A percentile compares a stretch with the other conserved stretches of the same genome.
These are phyloP conservation scores for Lecanicillium sp. DNA, from an alignment of 2,329 filamentous ascomycete species.

Conservation along the genomic window DNA sequence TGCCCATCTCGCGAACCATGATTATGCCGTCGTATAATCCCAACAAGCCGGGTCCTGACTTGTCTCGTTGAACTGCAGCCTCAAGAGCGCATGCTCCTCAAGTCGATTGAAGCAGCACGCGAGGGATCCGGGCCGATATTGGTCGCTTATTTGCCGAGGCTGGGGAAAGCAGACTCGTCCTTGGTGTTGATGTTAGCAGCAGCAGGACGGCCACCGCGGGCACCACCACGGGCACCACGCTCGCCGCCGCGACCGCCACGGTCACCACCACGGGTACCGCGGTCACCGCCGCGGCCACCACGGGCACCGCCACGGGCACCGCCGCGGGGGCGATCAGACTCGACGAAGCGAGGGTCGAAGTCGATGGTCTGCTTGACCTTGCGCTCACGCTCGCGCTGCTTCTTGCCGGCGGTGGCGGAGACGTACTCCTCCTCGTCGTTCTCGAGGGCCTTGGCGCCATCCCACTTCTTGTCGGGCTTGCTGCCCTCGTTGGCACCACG, in stretches of 20 bases:
- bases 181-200: conserved; percentile 48
- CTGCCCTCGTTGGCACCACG: conserved; percentile 90
- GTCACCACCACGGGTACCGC: conserved; percentile 44
- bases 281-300: conserved; percentile 46
- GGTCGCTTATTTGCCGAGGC: conserved; percentile 46
- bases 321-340: conserved; percentile 54
- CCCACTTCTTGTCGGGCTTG: conserved; percentile 90
- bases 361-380: conserved; percentile 88
- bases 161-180: conserved; percentile 55
- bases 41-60: conserved; percentile 3
- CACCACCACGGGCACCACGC: conserved; percentile 35
- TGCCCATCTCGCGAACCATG: conserved; percentile 2
- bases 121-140: conserved; percentile 6
- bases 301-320: conserved; percentile 48
- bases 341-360: conserved; percentile 78
- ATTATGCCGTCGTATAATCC: conserved; percentile 1
- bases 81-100: not conserved
- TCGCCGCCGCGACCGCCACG: conserved; percentile 29
- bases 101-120: not conserved
- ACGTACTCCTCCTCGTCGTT: conserved; percentile 74
- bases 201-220: conserved; percentile 34
- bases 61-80: conserved; percentile 2
- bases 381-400: conserved; percentile 78
- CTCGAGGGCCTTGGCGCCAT: conserved; percentile 65
- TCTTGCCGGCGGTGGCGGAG: conserved; percentile 66